Evolutionary conservation across 768 basidiomycete genomes (phyloP).

Genomic region (Psilocybe sp.): DNA sequence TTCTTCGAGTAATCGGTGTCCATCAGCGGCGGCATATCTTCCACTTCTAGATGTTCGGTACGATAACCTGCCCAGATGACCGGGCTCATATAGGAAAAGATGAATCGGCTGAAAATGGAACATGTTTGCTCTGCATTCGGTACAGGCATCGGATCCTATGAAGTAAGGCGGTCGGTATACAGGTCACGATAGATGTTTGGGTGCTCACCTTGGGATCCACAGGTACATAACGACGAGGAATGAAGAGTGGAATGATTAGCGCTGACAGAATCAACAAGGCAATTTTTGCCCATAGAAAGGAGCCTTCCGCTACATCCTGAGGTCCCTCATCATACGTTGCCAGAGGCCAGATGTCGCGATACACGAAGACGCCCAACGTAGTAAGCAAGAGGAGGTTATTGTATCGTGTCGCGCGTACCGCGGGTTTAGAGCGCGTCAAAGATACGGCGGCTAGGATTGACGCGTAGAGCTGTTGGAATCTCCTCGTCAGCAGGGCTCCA

Average conservation of each 20-base stretch:
- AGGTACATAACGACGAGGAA: slow-evolving; percentile 50
- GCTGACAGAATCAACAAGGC: slow-evolving; percentile 33
- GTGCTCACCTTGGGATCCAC: slow-evolving; percentile 39
- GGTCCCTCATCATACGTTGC: slow-evolving; percentile 43
- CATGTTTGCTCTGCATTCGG: slow-evolving; percentile 48
- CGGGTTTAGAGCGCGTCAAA: slow-evolving; percentile 18
- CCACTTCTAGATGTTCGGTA: slow-evolving; percentile 38
- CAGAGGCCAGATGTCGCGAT: slow-evolving; percentile 55
- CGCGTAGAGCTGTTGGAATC: slow-evolving; percentile 30
- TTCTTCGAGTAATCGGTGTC: slow-evolving; percentile 43
- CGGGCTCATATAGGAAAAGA: slow-evolving; percentile 52
- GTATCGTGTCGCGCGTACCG: slow-evolving; percentile 10
- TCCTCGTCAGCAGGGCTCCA: neutral
- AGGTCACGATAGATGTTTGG: neutral
- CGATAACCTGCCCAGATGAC: slow-evolving; percentile 40
- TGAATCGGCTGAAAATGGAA: slow-evolving; percentile 35
- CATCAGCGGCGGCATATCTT: slow-evolving; percentile 57
- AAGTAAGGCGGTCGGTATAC: neutral
- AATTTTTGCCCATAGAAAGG: slow-evolving; percentile 47
- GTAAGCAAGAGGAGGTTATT: slow-evolving; percentile 24
- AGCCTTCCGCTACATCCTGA: slow-evolving; percentile 39
- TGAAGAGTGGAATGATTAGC: slow-evolving; percentile 42
- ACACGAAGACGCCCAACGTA: slow-evolving; percentile 40
- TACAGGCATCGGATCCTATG: slow-evolving; percentile 26
- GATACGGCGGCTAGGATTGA: slow-evolving; percentile 37